Evolutionary conservation across 225 moss, liverwort and hornwort species (phyloP).

Genomic region (Physcomitrellopsis africana): DNA sequence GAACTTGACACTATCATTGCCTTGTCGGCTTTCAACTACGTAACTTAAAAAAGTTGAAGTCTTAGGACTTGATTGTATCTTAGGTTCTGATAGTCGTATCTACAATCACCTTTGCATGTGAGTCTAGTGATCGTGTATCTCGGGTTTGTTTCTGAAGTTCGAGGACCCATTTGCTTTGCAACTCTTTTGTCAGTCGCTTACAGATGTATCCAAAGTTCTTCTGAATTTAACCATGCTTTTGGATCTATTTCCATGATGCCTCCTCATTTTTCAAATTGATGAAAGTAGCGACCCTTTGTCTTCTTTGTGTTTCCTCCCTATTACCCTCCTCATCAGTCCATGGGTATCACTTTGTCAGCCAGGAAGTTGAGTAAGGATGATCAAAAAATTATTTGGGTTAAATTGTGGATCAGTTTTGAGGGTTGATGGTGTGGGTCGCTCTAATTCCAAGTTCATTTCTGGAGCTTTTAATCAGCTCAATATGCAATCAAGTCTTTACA

Average conservation of each 20-base stretch:
- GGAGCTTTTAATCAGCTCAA: too few species aligned
- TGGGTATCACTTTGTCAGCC: too few species aligned
- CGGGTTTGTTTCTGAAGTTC: conserved; percentile 3
- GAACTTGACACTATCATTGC: conserved; percentile 27
- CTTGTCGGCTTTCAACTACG: conserved; percentile 8
- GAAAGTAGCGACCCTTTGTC: too few species aligned
- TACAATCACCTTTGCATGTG: neutral
- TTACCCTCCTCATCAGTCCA: too few species aligned
- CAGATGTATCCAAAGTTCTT: neutral
- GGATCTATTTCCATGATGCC: neutral
- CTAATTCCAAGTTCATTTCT: too few species aligned
- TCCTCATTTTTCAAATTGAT: too few species aligned
- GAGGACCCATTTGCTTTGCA: neutral
- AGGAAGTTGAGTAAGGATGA: too few species aligned
- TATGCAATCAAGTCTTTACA: too few species aligned
- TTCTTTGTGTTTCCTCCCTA: too few species aligned
- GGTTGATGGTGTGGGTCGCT: too few species aligned
- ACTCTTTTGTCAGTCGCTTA: neutral
- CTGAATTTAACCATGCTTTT: neutral
- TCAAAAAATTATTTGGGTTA: too few species aligned
- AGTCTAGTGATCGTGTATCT: neutral
- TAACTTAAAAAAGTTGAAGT: conserved; percentile 3
- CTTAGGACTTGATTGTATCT: neutral
- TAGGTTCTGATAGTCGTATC: neutral
- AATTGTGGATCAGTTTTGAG: too few species aligned